Base-by-base conservation (phyloP, 768 basidiomycete species). In the Stropharia rugosoannulata region DNA sequence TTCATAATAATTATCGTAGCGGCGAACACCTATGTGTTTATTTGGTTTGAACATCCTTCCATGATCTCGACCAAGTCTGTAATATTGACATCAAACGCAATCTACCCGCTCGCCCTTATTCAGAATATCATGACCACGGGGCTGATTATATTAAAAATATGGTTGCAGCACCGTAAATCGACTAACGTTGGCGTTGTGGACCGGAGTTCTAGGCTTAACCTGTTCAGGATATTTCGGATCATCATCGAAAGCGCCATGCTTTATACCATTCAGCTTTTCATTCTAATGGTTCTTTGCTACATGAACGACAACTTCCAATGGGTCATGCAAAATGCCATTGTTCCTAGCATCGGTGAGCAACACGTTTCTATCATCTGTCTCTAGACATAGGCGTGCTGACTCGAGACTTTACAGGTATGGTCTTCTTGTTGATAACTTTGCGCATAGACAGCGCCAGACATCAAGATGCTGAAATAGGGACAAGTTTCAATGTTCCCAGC, bases 91-190 rank as follows among this genome's bases (percentile, higher is more conserved):
- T 59, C 68, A 42, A 60, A 59, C 15, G 55, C 64, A 10, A 64
- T 70, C 16, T 70, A 65, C 53, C 69, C 69, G 0, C 41, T 68
- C 10, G 58, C 62, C 4, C 60, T 70, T 41, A 59, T 59, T 1
- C 66, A 70, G 53, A 70, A 70, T 48, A 37, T 68, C 29, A 57
- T 70, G 11, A 68, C 69, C 1, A 70, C 69, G 0, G 62, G 66
- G 10, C 50, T 70, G 12, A 68, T 70, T 13, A 51, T 60, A 22
- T 59, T 63, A 54, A 67, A 65, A 44, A 66, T 70, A 9, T 64
- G 62, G 64, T 51, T 42, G 9, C 67, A 68, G 43, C 63, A 70
- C 38, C 60, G 64, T 8, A 50, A 37, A 3, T 70, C 69, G 0
- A 25, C 35, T 8, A 54, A 58, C 9, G 57, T 61, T 6, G 67